Percentiles rank a stretch among this genome's conserved stretches.
phyloP scores from a whole-genome alignment of 108 stramenopile species.

The Nannochloropsis granulata region DNA sequence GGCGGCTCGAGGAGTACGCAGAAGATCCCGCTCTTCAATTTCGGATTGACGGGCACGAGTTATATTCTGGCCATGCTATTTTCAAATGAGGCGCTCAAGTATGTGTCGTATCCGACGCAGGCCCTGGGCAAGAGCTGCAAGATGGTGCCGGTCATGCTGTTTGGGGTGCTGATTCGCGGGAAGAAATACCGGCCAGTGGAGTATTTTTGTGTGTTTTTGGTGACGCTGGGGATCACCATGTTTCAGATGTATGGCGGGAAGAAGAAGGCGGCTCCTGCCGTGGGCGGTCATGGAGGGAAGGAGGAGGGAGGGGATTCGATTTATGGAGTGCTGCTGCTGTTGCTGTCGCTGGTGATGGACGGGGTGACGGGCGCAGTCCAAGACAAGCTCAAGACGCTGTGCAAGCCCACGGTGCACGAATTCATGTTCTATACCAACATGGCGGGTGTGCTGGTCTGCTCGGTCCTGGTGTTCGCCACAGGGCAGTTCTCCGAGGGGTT shows the following conservation, averaged over 20 bases:
- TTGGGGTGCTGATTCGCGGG: slow-evolving; percentile 33
- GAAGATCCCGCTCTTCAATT: slow-evolving; percentile 5
- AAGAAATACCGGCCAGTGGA: slow-evolving; percentile 21
- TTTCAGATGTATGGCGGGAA: background rate
- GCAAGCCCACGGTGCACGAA: slow-evolving; percentile 53
- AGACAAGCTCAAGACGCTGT: slow-evolving; percentile 46
- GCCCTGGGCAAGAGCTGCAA: slow-evolving; percentile 38
- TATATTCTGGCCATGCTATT: slow-evolving; percentile 38
- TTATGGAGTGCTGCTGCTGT: slow-evolving; percentile 18
- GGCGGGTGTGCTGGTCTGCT: slow-evolving; percentile 48
- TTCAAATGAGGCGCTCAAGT: slow-evolving; percentile 34
- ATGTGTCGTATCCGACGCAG: slow-evolving; percentile 36
- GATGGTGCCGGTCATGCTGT: slow-evolving; percentile 41
- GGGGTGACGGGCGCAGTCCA: slow-evolving; percentile 32
- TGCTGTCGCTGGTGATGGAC: slow-evolving; percentile 23
- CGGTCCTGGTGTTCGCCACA: slow-evolving; percentile 31
- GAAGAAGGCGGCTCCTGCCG: background rate
- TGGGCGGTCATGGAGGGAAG: background rate
- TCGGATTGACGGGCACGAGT: slow-evolving; percentile 9
- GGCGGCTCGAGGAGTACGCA: background rate
- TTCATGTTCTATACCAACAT: slow-evolving; percentile 75
- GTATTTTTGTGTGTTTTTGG: slow-evolving; percentile 22
- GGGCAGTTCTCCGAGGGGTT: slow-evolving; percentile 47
- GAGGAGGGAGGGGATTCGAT: background rate
- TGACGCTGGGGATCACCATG: slow-evolving; percentile 23